Evolutionary conservation across 306 rosid species (phyloP).

Genomic region (Vigna unguiculata): DNA sequence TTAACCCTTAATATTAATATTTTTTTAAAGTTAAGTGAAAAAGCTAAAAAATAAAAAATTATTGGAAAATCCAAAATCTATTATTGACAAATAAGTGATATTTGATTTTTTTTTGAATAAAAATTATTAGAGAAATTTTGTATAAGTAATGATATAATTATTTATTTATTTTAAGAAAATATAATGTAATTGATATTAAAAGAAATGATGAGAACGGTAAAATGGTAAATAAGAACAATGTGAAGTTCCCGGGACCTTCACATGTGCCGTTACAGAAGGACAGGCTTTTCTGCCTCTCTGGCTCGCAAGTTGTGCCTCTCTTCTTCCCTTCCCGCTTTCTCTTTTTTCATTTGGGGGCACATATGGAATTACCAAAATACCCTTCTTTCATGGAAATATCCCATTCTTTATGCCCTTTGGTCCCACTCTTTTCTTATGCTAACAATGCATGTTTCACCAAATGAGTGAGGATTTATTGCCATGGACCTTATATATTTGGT

Average conservation of each 20-base stretch:
- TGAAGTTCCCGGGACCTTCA: slow-evolving; percentile 63
- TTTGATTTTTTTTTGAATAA: too few relatives aligned
- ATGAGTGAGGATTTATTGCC: slow-evolving; percentile 26
- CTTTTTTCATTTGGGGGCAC: slow-evolving; percentile 49
- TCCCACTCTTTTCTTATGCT: slow-evolving; percentile 15
- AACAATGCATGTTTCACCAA: slow-evolving; percentile 15
- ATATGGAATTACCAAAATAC: slow-evolving; percentile 40
- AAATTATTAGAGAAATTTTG: too few relatives aligned
- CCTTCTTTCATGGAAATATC: slow-evolving; percentile 43
- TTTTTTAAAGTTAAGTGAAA: too few relatives aligned
- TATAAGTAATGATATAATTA: too few relatives aligned
- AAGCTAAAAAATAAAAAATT: too few relatives aligned
- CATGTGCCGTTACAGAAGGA: slow-evolving; percentile 82
- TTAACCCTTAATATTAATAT: too few relatives aligned
- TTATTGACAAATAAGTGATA: too few relatives aligned
- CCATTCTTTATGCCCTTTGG: slow-evolving; percentile 20
- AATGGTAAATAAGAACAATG: slow-evolving; percentile 25
- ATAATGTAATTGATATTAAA: neutral
- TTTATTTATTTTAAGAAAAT: too few relatives aligned
- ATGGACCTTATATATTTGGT: slow-evolving; percentile 16
- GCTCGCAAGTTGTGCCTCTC: slow-evolving; percentile 66
- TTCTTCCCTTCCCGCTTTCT: slow-evolving; percentile 63
- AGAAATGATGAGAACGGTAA: slow-evolving; percentile 44
- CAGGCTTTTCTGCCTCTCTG: slow-evolving; percentile 69
- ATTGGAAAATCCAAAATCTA: too few relatives aligned